Base-by-base conservation (phyloP, 2,329 filamentous ascomycete genomes). In the Penicillium nordicum region DNA sequence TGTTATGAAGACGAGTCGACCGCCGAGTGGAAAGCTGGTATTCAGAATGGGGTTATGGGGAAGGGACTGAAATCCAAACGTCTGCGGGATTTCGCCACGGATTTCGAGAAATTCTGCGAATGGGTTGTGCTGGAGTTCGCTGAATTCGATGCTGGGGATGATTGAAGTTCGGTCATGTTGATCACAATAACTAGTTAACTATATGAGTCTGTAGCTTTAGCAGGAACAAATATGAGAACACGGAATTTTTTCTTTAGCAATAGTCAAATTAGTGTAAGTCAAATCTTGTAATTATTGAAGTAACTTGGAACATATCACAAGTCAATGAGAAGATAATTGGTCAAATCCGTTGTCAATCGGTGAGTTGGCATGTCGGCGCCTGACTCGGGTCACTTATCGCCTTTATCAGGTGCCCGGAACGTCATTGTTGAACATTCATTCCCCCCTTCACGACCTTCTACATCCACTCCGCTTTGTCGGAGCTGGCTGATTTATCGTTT, bases 101-200 rank as follows among this genome's bases (percentile, higher is more conserved):
- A 89, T 63, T 97, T 92, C 85, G 93, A 97, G 78, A 82, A 84
- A 68, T 97, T 94, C 70, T 97, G 92, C 69, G 81, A 91, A 52
- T 97, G 92, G 92, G 81, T 97, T 43, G 88, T 96, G 10, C 80
- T 86, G 37, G 89, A 96, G 75, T 96, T 83, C 77, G 83, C 68
- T 38, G 78, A 81, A 61, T 79, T 79, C 55, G 69, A 77, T 43
- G 48, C 21, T 21, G 74, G 78, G 14, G 76, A 78, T 8, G 75
- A 77, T 42, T 64, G 53, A 59, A 34, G 21, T 14, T 38, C 25
- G 21, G 11, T 38, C 16, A 32, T 32, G 37, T 47, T 53, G 74
- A 64, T 36, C 65, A 66, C 47, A 47, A 16, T 40, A 21, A 21
- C 21, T 21, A 21, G 21, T 21, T 21, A 18, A 18, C 18, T 18